phyloP scores from a whole-genome alignment of 2,329 filamentous ascomycete species.

The Fusarium incarnatum region DNA sequence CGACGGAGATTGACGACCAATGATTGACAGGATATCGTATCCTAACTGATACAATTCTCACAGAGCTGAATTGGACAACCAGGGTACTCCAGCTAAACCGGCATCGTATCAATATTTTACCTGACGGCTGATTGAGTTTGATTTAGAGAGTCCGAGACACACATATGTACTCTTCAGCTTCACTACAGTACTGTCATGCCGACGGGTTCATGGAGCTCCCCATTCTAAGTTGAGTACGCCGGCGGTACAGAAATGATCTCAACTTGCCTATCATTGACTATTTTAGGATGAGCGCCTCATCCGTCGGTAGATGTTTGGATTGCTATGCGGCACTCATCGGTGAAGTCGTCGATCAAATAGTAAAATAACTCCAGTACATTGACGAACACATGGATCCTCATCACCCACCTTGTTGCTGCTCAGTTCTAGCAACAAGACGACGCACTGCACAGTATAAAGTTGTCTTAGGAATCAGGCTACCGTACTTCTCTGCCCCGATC shows the following conservation, averaged over 20 bases:
- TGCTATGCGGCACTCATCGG: not conserved
- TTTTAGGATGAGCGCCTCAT: not conserved
- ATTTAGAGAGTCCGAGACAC: slow-evolving; percentile 21
- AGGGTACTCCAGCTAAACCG: slow-evolving; percentile 1
- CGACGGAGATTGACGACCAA: not conserved
- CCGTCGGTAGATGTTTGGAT: not conserved
- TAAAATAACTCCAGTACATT: not conserved
- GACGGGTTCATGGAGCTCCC: not conserved
- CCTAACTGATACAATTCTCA: slow-evolving; percentile 3
- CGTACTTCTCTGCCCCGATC: slow-evolving; percentile 34
- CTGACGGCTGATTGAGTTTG: slow-evolving; percentile 3
- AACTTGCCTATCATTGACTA: not conserved
- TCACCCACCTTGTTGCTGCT: not conserved
- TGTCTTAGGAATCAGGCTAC: slow-evolving; percentile 17
- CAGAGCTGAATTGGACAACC: slow-evolving; percentile 6
- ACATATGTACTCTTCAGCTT: slow-evolving; percentile 1
- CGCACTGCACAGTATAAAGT: not conserved
- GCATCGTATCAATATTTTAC: slow-evolving; percentile 9
- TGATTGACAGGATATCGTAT: slow-evolving; percentile 4
- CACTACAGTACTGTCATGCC: not conserved
- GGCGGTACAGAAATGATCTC: too few species aligned
- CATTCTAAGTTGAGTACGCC: not conserved
- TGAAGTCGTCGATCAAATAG: not conserved
- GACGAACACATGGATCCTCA: not conserved
- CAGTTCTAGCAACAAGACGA: not conserved